Base-by-base conservation (phyloP, 768 basidiomycete species). In the Psilocybe subaeruginosa region DNA sequence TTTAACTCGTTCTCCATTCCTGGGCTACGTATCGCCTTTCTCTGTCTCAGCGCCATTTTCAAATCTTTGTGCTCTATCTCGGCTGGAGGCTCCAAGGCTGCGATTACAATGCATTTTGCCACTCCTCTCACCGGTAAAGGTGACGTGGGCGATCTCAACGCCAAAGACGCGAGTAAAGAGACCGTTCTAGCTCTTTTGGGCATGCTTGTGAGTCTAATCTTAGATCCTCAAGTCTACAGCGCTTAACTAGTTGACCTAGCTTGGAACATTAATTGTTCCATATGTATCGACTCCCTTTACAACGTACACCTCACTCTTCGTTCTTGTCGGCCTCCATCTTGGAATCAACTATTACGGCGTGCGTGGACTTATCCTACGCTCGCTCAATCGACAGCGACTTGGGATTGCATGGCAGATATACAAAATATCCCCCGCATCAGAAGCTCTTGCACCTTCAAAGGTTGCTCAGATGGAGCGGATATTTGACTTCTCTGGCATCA, bases 101-200 rank as follows among this genome's bases (percentile, higher is more conserved):
- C 89, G 2, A 79, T 91, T 16, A 83, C 87, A 0, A 73, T 88
- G 56, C 89, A 90, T 66, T 88, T 90, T 64, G 83, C 87, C 0
- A 82, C 80, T 3, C 81, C 86, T 1, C 54, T 76, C 12, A 68
- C 61, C 8, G 81, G 82, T 0, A 78, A 77, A 45, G 88, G 88
- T 4, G 89, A 91, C 64, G 76, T 90, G 11, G 88, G 89, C 1
- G 89, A 91, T 64, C 74, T 90, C 45, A 89, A 85, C 59, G 89
- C 88, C 1, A 91, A 91, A 68, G 88, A 88, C 61, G 80, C 85
- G 0, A 90, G 88, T 70, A 87, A 87, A 62, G 88, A 90, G 72
- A 91, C 89, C 0, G 84, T 90, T 0, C 73, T 91, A 2, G 85
- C 85, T 1, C 80, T 91, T 31, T 66, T 86, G 1, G 89, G 89